These are phyloP conservation scores for Alopecurus myosuroides DNA, from an alignment of 176 grass and related monocot species.

Conservation along the genomic window DNA sequence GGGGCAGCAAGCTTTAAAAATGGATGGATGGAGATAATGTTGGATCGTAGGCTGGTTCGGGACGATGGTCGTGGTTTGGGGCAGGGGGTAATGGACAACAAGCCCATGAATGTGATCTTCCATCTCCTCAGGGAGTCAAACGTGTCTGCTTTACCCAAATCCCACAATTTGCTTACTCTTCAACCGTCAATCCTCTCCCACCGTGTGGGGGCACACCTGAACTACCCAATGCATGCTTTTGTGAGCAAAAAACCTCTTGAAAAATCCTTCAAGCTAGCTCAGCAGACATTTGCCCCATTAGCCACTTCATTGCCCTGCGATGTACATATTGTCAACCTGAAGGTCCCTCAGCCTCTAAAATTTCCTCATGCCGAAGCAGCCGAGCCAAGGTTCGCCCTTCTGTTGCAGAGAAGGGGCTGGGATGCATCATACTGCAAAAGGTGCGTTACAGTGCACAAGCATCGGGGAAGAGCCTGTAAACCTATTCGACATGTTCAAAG, in stretches of 20 bases:
- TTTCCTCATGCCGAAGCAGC: conserved; percentile 50
- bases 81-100: conserved; percentile 94
- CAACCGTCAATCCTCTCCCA: conserved; percentile 92
- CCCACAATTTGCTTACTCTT: conserved; percentile 56
- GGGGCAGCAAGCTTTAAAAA: conserved; percentile 86
- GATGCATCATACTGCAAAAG: conserved; percentile 80
- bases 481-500: conserved; percentile 97
- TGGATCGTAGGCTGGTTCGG: conserved; percentile 79
- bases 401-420: conserved; percentile 89
- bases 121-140: conserved; percentile 84
- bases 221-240: conserved; percentile 91
- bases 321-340: conserved; percentile 86
- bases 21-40: conserved; percentile 98
- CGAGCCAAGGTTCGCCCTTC: conserved; percentile 56
- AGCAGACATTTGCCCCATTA: conserved; percentile 65
- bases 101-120: conserved; percentile 76
- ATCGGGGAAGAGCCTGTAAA: conserved; percentile 71
- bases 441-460: conserved; percentile 63
- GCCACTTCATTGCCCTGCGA: conserved; percentile 77
- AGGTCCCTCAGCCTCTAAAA: conserved; percentile 82
- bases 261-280: conserved; percentile 45
- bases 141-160: conserved; percentile 65
- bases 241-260: conserved; percentile 47
- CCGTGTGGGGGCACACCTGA: conserved; percentile 61
- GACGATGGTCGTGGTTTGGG: conserved; percentile 93